Evolutionary conservation across 2,329 filamentous ascomycete genomes (phyloP).

Genomic region (Alternaria ethzedia): DNA sequence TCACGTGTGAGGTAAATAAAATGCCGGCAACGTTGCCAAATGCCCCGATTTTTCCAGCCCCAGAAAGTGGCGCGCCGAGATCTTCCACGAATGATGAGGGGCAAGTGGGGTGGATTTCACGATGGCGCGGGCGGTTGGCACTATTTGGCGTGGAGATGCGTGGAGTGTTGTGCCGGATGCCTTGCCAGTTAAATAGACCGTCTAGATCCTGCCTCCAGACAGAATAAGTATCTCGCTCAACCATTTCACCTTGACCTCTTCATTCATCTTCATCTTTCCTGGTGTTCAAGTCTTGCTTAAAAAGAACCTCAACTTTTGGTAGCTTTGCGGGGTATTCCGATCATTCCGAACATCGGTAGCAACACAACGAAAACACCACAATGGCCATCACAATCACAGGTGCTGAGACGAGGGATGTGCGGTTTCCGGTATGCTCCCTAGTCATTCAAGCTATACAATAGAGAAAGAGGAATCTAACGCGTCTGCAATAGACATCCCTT

Average conservation of each 20-base stretch:
- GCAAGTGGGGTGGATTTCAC: slow-evolving; percentile 16
- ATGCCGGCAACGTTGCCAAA: slow-evolving; percentile 10
- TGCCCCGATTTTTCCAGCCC: slow-evolving; percentile 15
- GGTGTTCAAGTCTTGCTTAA: background rate
- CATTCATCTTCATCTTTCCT: background rate
- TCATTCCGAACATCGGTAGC: slow-evolving; percentile 7
- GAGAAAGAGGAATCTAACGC: background rate
- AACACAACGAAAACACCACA: slow-evolving; percentile 7
- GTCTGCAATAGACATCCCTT: slow-evolving; percentile 71
- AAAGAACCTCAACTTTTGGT: background rate
- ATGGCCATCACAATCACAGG: slow-evolving; percentile 57
- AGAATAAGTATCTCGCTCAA: slow-evolving; percentile 1
- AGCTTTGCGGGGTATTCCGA: slow-evolving; percentile 15
- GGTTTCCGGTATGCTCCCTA: slow-evolving; percentile 52
- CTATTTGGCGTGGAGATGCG: slow-evolving; percentile 1
- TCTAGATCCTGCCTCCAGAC: slow-evolving; percentile 1
- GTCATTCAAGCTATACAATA: background rate
- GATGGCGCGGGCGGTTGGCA: slow-evolving; percentile 3
- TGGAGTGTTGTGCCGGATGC: slow-evolving; percentile 1
- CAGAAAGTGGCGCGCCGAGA: slow-evolving; percentile 16
- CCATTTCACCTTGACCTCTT: background rate
- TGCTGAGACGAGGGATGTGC: slow-evolving; percentile 56
- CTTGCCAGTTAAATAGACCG: slow-evolving; percentile 9
- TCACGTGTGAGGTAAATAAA: slow-evolving; percentile 17
- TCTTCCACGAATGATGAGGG: slow-evolving; percentile 26